These are phyloP conservation scores for Mycena rebaudengoi DNA, from an alignment of 768 basidiomycete genomes.

Conservation along the genomic window DNA sequence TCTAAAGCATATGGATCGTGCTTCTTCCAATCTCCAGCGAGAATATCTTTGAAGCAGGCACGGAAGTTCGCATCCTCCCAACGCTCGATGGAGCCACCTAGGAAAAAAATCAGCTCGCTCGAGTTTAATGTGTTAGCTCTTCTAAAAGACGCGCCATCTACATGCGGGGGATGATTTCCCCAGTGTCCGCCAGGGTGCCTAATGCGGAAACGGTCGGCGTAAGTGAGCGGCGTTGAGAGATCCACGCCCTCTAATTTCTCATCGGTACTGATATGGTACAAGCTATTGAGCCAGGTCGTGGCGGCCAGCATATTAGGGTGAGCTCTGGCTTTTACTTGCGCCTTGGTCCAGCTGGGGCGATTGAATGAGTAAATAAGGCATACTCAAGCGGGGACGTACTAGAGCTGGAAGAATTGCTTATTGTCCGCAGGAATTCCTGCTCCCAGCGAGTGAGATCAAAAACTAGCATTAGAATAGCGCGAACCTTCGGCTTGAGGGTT, in stretches of 20 bases:
- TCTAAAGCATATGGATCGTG: slow-evolving; percentile 66
- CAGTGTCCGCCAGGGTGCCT: slow-evolving; percentile 63
- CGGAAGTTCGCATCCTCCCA: slow-evolving; percentile 63
- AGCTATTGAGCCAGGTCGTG: slow-evolving; percentile 57
- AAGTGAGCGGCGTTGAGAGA: slow-evolving; percentile 59
- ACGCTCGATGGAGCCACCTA: slow-evolving; percentile 71
- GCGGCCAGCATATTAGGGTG: slow-evolving; percentile 61
- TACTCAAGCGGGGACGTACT: slow-evolving; percentile 43
- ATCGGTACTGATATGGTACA: slow-evolving; percentile 49
- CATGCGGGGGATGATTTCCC: slow-evolving; percentile 43
- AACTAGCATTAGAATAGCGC: neutral
- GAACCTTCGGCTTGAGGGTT: slow-evolving; percentile 61
- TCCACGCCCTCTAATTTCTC: slow-evolving; percentile 53
- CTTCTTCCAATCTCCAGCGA: slow-evolving; percentile 57
- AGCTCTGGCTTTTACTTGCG: slow-evolving; percentile 62
- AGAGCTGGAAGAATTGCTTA: slow-evolving; percentile 69
- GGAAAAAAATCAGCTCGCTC: slow-evolving; percentile 24
- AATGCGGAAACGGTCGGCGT: slow-evolving; percentile 72
- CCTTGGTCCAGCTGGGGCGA: slow-evolving; percentile 41
- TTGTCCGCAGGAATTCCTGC: slow-evolving; percentile 54
- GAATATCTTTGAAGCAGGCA: slow-evolving; percentile 58
- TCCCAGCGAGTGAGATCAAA: neutral
- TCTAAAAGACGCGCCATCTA: slow-evolving; percentile 28
- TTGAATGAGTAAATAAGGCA: neutral
- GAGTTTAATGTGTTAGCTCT: slow-evolving; percentile 20